Conservation (phyloP, 139 green algal species). For the Chlamydomonas asymmetrica region DNA sequence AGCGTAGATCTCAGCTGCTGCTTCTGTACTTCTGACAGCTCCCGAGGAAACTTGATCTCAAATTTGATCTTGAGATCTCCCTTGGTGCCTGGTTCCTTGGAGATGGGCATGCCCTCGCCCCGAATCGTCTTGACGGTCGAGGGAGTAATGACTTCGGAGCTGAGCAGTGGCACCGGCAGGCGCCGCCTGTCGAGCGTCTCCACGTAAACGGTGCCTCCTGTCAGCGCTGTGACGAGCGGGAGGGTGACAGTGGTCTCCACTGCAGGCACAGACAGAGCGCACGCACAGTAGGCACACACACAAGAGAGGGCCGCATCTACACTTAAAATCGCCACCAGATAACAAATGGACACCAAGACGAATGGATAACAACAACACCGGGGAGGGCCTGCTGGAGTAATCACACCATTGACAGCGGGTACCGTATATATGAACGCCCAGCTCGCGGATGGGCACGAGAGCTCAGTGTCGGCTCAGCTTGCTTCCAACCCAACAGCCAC, state of each 20-base stretch:
- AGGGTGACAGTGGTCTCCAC: neutral
- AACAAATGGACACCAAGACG: no score
- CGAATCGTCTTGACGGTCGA: neutral
- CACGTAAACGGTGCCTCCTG: conserved; percentile 22
- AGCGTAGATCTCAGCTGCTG: neutral
- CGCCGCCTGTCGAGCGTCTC: conserved; percentile 32
- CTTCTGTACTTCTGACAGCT: conserved; percentile 34
- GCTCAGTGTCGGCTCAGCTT: no score
- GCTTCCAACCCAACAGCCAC: no score
- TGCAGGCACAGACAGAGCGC: neutral
- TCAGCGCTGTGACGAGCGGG: conserved; percentile 36
- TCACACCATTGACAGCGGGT: no score
- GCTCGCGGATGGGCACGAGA: no score
- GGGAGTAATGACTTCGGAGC: conserved; percentile 8
- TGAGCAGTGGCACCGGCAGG: conserved; percentile 12
- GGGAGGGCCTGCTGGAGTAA: no score
- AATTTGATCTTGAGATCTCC: conserved; percentile 37
- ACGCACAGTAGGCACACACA: neutral
- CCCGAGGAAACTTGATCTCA: conserved; percentile 33
- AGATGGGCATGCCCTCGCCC: conserved; percentile 45
- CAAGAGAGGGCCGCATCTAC: neutral
- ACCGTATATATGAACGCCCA: no score
- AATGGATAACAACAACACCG: neutral
- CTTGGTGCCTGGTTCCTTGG: conserved; percentile 22
- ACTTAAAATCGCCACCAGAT: neutral